phyloP scores from a whole-genome alignment of 73 alveolate genomes.

The Effrenium voratum region DNA sequence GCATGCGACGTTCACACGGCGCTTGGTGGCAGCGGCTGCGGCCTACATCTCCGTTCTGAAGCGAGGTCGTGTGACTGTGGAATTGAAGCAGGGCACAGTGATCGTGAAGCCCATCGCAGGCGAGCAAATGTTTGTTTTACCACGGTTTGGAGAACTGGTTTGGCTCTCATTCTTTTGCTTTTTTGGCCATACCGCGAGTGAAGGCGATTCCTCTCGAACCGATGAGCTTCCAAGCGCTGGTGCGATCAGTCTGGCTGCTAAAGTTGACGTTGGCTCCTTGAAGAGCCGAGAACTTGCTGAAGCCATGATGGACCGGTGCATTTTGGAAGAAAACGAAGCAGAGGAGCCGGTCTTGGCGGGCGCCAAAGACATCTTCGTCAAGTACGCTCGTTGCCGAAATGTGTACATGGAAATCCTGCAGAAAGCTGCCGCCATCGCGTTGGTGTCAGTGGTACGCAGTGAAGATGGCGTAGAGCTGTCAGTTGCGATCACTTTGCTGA shows the following conservation, averaged over 20 bases:
- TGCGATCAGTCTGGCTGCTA: too few species aligned
- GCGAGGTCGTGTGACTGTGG: neutral
- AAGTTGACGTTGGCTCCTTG: neutral
- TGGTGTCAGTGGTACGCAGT: too few species aligned
- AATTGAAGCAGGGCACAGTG: neutral
- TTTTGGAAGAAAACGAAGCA: neutral
- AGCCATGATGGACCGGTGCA: neutral
- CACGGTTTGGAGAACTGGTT: too few species aligned
- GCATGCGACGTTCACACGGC: neutral
- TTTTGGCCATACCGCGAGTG: too few species aligned
- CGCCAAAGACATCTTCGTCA: neutral
- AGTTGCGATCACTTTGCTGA: too few species aligned
- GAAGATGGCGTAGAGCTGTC: too few species aligned
- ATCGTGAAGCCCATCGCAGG: neutral
- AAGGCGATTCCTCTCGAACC: too few species aligned
- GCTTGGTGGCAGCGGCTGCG: constrained; percentile 2
- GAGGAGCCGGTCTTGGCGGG: neutral
- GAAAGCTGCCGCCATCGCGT: too few species aligned
- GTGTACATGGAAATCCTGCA: neutral
- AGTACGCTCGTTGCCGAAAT: neutral
- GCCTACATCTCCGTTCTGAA: neutral
- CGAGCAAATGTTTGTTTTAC: neutral
- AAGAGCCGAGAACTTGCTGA: neutral
- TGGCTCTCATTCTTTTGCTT: too few species aligned
- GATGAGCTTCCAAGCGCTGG: too few species aligned